Percentiles rank a stretch among this genome's conserved stretches.
Evolutionary conservation across 257 asterid genomes (phyloP).

Genomic region (Coffea canephora): DNA sequence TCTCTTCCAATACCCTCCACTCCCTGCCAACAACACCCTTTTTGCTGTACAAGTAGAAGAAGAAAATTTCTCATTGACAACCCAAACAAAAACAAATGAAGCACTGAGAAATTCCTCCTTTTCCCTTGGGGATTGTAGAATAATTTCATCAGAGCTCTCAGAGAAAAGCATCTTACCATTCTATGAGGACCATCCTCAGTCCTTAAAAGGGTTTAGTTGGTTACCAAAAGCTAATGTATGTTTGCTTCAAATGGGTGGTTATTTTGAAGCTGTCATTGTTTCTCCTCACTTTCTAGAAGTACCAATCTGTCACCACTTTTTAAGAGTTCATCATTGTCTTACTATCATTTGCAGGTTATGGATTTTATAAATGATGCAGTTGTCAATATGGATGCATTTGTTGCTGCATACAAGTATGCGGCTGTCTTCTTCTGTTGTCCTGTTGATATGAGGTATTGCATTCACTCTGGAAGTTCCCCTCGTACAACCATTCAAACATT

Average conservation of each 20-base stretch:
- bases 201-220: neutral
- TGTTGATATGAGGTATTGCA: slow-evolving; percentile 64
- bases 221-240: neutral
- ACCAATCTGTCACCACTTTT: neutral
- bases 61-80: neutral
- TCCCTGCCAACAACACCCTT: neutral
- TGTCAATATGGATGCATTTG: slow-evolving; percentile 79
- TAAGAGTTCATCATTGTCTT: neutral
- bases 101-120: neutral
- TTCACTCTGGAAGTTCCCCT: slow-evolving; percentile 10
- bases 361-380: slow-evolving; percentile 94
- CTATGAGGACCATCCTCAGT: neutral
- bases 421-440: slow-evolving; percentile 74
- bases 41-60: too few relatives aligned
- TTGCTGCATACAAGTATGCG: slow-evolving; percentile 70
- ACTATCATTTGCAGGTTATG: slow-evolving; percentile 61
- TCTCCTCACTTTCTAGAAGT: neutral
- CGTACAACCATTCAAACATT: neutral
- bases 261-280: neutral
- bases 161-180: neutral
- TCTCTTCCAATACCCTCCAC: slow-evolving; percentile 9
- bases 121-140: neutral
- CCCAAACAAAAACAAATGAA: neutral
- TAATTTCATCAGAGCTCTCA: neutral
- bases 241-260: neutral